Base-by-base conservation (phyloP, 495 filamentous ascomycete species). In the Aspergillus asperescens region DNA sequence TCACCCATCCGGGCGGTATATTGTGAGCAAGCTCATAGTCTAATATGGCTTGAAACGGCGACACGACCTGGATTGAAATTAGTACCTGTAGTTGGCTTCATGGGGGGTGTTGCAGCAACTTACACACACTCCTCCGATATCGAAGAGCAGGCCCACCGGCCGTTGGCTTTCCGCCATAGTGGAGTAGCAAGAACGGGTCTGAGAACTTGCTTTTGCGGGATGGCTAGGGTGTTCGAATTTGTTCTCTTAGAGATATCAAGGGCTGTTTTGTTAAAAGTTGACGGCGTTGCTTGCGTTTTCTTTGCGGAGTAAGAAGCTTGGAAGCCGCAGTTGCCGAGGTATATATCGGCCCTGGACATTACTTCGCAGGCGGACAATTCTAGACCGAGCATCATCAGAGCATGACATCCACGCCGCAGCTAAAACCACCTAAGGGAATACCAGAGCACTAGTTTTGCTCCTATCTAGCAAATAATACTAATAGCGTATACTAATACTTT, bases 81-180 rank as follows among this genome's bases (percentile, higher is more conserved):
- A 56, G 49, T 23, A 28, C 28, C 13, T 1, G 41, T 12, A 34
- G 35, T 16, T 1, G 19, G 15, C 4, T 22, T 29, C 27, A 7
- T 27, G 20, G 5, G 42, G 27, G 5, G 18, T 28, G 15, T 15
- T 3, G 34, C 19, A 28, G 34, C 19, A 16, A n/a, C 88, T 74
- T 86, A 96, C 93, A 77, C 88, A 93, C 58, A 98, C 93, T 55
- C 93, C 93, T 38, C 93, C 93, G 63, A 98, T 91, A 70, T 98
- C 93, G 66, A 98, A 98, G 32, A 98, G 75, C 24, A 96, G 71
- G 50, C 88, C 90, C 61, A 90, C 84, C 16, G 90, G 87, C 48
- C 73, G 67, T 41, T 76, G 60, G 47, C 48, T 60, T 31, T 64
- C 58, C 35, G 65, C 50, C 76, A 78, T 78, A 25, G 40, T 56